Evolutionary conservation across 2,329 filamentous ascomycete genomes (phyloP).

Genomic region (Aspergillus bombycis): DNA sequence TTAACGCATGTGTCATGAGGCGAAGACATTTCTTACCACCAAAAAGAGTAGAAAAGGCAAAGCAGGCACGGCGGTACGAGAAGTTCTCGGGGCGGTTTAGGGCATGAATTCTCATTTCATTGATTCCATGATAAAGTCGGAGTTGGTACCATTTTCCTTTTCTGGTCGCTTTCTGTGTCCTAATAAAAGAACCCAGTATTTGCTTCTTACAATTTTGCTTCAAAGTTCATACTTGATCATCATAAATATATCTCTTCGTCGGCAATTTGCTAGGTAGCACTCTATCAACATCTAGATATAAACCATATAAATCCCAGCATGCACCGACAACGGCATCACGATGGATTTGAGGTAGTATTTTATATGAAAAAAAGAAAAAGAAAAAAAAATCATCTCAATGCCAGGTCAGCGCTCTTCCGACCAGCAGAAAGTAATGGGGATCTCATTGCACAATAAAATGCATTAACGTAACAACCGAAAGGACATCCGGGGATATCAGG

Average conservation of each 20-base stretch:
- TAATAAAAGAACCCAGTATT: conserved; percentile 40
- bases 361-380: conserved; percentile 1
- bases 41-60: conserved; percentile 23
- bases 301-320: background rate
- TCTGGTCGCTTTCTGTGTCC: conserved; percentile 32
- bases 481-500: conserved; percentile 27
- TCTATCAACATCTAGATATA: conserved; percentile 7
- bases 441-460: conserved; percentile 21
- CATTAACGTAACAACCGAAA: conserved; percentile 24
- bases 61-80: conserved; percentile 29
- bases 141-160: conserved; percentile 41
- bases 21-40: conserved; percentile 26
- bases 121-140: conserved; percentile 44
- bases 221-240: conserved; percentile 7
- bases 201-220: conserved; percentile 23
- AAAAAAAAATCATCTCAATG: conserved; percentile 19
- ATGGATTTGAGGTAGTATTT: conserved; percentile 5
- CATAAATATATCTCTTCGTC: conserved; percentile 9
- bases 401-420: conserved; percentile 38
- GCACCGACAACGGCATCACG: conserved; percentile 4
- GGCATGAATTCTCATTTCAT: conserved; percentile 41
- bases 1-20: conserved; percentile 42
- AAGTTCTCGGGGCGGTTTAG: conserved; percentile 34
- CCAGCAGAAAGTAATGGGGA: conserved; percentile 30
- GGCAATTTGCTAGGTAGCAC: conserved; percentile 4